A percentile compares a stretch with the other conserved stretches of the same genome.
These are phyloP conservation scores for Mucor irregularis DNA, from an alignment of 371 early-diverging fungal genomes.

Conservation along the genomic window DNA sequence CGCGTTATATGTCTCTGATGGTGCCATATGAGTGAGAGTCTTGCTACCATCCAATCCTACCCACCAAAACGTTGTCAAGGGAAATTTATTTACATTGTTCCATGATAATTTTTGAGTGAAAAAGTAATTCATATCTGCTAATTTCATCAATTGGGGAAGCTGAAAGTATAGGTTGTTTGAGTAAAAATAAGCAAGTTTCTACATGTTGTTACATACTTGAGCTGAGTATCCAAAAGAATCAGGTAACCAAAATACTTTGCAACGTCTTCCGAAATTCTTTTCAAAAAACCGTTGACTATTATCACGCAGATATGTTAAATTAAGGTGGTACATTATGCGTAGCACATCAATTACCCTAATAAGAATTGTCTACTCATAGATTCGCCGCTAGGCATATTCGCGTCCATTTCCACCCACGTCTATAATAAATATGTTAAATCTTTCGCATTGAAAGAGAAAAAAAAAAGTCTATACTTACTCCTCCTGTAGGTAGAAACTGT, in stretches of 20 bases:
- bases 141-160: slow-evolving; percentile 80
- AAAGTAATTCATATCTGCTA: slow-evolving; percentile 83
- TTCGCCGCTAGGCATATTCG: slow-evolving; percentile 94
- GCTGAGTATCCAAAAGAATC: slow-evolving; percentile 75
- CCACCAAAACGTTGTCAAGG: slow-evolving; percentile 89
- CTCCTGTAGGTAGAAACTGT: slow-evolving; percentile 89
- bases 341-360: slow-evolving; percentile 58
- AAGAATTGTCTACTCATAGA: slow-evolving; percentile 91
- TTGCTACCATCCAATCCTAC: slow-evolving; percentile 40
- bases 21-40: slow-evolving; percentile 38
- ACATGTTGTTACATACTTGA: too few species aligned
- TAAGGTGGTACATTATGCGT: too few species aligned
- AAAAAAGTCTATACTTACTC: slow-evolving; percentile 35
- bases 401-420: slow-evolving; percentile 98
- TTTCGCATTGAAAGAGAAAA: not conserved
- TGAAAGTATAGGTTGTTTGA: too few species aligned
- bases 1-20: slow-evolving; percentile 39
- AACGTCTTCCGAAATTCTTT: slow-evolving; percentile 74
- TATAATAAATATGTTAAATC: slow-evolving; percentile 9
- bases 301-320: too few species aligned
- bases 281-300: slow-evolving; percentile 77
- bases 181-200: too few species aligned
- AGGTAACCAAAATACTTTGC: slow-evolving; percentile 91
- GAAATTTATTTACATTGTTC: slow-evolving; percentile 97
- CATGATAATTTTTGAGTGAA: slow-evolving; percentile 96